phyloP scores from a whole-genome alignment of 441 rosid genomes.

The Gossypium aridum region DNA sequence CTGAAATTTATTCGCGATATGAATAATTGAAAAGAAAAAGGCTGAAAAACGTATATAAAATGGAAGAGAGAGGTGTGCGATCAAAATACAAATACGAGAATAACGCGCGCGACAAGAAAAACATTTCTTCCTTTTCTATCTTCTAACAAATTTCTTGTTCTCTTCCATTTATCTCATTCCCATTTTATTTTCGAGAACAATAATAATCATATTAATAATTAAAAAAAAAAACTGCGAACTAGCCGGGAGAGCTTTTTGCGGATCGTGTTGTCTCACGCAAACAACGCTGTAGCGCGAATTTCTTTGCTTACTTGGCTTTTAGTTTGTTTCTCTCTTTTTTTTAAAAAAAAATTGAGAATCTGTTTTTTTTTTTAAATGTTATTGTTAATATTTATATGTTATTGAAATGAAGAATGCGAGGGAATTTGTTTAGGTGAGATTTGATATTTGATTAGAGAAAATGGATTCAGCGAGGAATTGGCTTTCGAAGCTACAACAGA shows the following conservation, averaged over 20 bases:
- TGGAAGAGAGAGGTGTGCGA: background rate
- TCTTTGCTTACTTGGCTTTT: constrained; percentile 11
- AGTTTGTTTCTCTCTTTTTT: background rate
- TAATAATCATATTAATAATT: background rate
- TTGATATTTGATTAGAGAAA: constrained; percentile 1
- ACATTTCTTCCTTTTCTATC: too few species aligned
- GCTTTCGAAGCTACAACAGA: constrained; percentile 76
- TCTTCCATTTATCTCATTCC: background rate
- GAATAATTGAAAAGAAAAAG: background rate
- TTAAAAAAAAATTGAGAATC: background rate
- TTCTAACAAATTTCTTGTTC: too few species aligned
- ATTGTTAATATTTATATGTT: background rate
- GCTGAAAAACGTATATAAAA: background rate
- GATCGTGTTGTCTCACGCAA: constrained; percentile 22
- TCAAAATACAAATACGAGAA: constrained; percentile 17
- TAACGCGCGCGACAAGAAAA: constrained; percentile 15
- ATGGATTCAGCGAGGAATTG: constrained; percentile 97
- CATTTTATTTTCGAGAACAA: background rate
- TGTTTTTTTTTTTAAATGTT: background rate
- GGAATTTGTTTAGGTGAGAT: constrained; percentile 13
- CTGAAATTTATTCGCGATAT: too few species aligned
- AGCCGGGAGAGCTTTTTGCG: constrained; percentile 9
- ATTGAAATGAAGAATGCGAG: constrained; percentile 11
- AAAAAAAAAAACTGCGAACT: background rate
- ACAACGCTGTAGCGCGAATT: constrained; percentile 42